Evolutionary conservation across 108 stramenopile genomes (phyloP), one percentile per base, ranked within the genome.

Genomic region (Mayamaea pseudoterrestris): DNA sequence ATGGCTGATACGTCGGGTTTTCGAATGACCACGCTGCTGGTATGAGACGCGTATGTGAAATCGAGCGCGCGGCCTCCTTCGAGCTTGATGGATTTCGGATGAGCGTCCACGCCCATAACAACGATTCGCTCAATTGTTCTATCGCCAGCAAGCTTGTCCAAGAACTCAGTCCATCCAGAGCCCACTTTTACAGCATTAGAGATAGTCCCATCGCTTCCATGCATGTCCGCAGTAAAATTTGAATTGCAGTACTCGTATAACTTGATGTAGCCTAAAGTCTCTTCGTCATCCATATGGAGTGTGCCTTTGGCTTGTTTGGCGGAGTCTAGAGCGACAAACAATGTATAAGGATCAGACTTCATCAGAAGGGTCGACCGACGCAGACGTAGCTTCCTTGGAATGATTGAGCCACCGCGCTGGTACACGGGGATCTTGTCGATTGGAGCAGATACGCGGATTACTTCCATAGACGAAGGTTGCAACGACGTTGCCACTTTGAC

Each of bases 211-310:
- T 12, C 14, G 9, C 40, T 24, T 11, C 16, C 42, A 25, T 27
- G 39, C 41, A 78, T 66, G 41, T 75, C 73, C 6, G 68, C 68
- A 14, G 47, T 39, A 36, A 90, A 78, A 3, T 50, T 65, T 7
- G 87, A 80, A 28, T 55, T 29, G 5, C 69, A 83, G 71, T 55
- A 86, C 52, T 77, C 77, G 27, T 47, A 61, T 13, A 57, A 63
- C n/a, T 36, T 80, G 39, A 60, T 44, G 48, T 88, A 86, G 35
- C 72, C 74, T 54, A 90, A 90, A 4, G 92, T 89, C 16, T 69
- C 73, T 76, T 90, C 96, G 52, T 99, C 97, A 54, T 99, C 98
- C 66, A 99, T 83, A 69, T 95, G 98, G 3, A 99, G 68, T 3
- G 28, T 27, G 2, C 98, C 98, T 22, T 54, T 39, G 0, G 97